Evolutionary conservation across 257 asterid species (phyloP).

Genomic region (Catharanthus roseus): DNA sequence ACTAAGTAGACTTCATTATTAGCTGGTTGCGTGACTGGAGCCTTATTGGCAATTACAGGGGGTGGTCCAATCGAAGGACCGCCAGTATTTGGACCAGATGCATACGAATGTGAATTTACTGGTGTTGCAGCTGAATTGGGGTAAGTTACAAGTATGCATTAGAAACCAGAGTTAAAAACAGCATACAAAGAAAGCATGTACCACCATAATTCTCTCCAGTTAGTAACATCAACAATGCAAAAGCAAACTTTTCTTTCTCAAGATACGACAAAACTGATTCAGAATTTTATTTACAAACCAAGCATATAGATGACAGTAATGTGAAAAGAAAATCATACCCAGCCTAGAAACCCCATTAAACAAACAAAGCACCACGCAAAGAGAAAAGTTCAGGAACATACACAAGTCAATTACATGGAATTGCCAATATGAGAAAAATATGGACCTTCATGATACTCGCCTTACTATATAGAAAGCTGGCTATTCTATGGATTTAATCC

Average conservation of each 20-base stretch:
- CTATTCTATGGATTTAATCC: background rate
- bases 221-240: background rate
- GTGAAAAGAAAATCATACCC: background rate
- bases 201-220: background rate
- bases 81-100: slow-evolving; percentile 91
- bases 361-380: background rate
- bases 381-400: background rate
- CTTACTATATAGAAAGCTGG: background rate
- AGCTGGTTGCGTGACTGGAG: slow-evolving; percentile 75
- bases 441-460: background rate
- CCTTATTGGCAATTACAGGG: slow-evolving; percentile 88
- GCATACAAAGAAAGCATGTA: background rate
- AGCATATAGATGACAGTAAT: background rate
- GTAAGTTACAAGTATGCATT: background rate
- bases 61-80: slow-evolving; percentile 99
- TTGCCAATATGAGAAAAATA: background rate
- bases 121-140: slow-evolving; percentile 31
- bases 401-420: background rate
- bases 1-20: slow-evolving; percentile 88
- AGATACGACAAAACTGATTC: background rate
- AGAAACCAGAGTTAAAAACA: background rate
- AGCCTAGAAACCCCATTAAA: background rate
- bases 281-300: background rate
- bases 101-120: slow-evolving; percentile 81
- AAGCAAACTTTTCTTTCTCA: background rate